phyloP scores from a whole-genome alignment of 805 yeast genomes.

The Ascoidea asiatica region DNA sequence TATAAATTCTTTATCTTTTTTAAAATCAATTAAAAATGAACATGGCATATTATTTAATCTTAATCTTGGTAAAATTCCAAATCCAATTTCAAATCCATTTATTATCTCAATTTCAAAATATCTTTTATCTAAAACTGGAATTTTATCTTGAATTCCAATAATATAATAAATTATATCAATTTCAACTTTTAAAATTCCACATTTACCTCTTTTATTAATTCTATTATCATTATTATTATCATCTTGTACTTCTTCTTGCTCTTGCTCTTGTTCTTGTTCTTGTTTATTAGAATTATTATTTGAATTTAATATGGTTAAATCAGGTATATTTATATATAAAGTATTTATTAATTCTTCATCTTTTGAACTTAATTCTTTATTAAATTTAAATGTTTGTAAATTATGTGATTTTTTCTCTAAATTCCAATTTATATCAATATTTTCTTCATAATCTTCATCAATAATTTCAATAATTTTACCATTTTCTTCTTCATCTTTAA shows the following conservation, averaged over 20 bases:
- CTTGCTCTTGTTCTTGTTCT: no score
- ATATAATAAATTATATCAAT: slow-evolving; percentile 13
- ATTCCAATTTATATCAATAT: slow-evolving; percentile 12
- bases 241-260: no score
- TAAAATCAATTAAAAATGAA: slow-evolving; percentile 11
- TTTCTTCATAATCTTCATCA: neutral
- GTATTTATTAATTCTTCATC: no score
- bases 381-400: neutral
- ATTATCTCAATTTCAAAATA: slow-evolving; percentile 16
- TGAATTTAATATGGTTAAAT: no score
- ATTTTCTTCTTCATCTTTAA: neutral
- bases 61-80: slow-evolving; percentile 20
- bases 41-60: slow-evolving; percentile 17
- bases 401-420: slow-evolving; percentile 3
- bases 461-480: neutral
- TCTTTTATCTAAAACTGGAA: slow-evolving; percentile 16
- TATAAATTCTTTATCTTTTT: slow-evolving; percentile 9
- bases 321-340: no score
- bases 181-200: slow-evolving; percentile 7
- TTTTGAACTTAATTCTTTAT: neutral
- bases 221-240: no score
- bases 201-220: neutral
- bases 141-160: slow-evolving; percentile 17
- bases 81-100: slow-evolving; percentile 17
- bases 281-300: no score